These are phyloP conservation scores for Choricystis sp. DNA, from an alignment of 139 green algal genomes.

Conservation along the genomic window DNA sequence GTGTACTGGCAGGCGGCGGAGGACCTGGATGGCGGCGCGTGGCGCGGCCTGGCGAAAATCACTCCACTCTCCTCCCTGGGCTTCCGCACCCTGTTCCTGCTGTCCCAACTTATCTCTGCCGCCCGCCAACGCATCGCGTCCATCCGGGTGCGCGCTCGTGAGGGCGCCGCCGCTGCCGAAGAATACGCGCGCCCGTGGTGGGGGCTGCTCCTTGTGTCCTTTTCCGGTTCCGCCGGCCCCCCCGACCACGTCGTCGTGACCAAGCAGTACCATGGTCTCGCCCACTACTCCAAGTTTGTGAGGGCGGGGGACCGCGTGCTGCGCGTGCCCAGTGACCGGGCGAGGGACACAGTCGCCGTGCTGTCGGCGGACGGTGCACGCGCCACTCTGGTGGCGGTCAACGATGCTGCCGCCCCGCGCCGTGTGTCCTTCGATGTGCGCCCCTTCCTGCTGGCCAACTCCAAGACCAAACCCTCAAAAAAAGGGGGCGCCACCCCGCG, in stretches of 20 bases:
- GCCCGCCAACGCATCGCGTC: background rate
- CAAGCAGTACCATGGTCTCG: constrained; percentile 5
- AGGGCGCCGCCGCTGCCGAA: too few species aligned
- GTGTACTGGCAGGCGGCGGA: constrained; percentile 19
- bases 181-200: background rate
- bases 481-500: too few species aligned
- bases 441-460: background rate
- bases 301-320: constrained; percentile 1
- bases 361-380: background rate
- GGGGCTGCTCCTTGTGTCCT: background rate
- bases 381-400: background rate
- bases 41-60: background rate
- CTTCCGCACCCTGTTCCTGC: background rate
- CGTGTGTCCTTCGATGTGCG: background rate
- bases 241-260: background rate
- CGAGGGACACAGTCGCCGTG: background rate
- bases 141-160: background rate
- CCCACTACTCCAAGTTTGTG: constrained; percentile 6
- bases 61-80: background rate
- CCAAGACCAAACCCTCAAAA: too few species aligned
- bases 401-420: background rate
- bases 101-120: background rate
- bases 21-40: background rate
- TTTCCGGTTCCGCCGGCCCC: background rate
- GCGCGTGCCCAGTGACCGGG: background rate